Evolutionary conservation across 345 rosid genomes (phyloP).

Genomic region (Eucalyptus camaldulensis): DNA sequence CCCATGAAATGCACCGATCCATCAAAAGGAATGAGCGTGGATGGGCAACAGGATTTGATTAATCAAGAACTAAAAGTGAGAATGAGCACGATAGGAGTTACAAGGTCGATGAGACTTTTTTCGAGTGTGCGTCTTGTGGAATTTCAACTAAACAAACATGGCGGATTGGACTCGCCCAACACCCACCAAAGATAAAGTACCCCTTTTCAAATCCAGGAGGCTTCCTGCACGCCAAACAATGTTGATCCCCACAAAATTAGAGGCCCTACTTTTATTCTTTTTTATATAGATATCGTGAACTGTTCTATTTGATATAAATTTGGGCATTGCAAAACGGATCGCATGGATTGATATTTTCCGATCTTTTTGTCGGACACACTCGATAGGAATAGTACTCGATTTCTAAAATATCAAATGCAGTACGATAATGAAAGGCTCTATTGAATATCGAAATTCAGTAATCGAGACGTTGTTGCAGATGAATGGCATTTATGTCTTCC

Average conservation of each 20-base stretch:
- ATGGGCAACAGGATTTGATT: background rate
- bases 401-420: background rate
- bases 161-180: background rate
- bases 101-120: background rate
- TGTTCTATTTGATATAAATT: background rate
- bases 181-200: background rate
- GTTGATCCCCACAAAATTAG: background rate
- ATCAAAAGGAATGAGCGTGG: background rate
- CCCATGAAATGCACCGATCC: background rate
- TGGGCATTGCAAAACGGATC: accelerated
- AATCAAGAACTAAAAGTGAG: accelerated
- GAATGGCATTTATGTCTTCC: background rate
- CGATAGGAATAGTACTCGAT: background rate
- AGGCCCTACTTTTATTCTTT: background rate
- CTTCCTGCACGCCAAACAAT: background rate
- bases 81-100: background rate
- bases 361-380: background rate
- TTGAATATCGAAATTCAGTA: background rate
- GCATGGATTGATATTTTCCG: background rate
- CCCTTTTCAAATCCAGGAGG: background rate
- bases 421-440: accelerated
- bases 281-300: no score
- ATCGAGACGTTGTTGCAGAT: background rate
- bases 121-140: background rate
- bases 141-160: background rate